phyloP scores from a whole-genome alignment of 169 alveolate species.

The Plasmodium falciparum region DNA sequence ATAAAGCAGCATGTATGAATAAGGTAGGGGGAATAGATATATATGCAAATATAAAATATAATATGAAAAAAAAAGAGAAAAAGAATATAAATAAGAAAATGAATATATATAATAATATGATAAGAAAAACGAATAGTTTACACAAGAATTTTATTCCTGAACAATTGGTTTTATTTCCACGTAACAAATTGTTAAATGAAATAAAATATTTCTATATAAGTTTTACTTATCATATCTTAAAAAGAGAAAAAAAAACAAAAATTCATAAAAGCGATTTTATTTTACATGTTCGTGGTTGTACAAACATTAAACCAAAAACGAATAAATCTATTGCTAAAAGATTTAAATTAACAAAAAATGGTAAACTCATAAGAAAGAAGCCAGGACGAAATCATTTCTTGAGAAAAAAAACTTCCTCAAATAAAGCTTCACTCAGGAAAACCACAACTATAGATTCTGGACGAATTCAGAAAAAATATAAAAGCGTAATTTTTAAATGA shows the following conservation, averaged over 20 bases:
- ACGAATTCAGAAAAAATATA: slow-evolving; percentile 36
- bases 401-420: slow-evolving; percentile 63
- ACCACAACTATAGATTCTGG: slow-evolving; percentile 48
- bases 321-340: slow-evolving; percentile 88
- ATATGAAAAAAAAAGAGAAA: neutral
- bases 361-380: slow-evolving; percentile 86
- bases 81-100: neutral
- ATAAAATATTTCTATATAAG: too few relatives aligned
- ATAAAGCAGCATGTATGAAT: neutral
- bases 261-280: neutral
- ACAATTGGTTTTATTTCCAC: too few relatives aligned
- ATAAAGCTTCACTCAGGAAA: slow-evolving; percentile 46
- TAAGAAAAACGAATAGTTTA: too few relatives aligned
- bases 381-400: slow-evolving; percentile 86
- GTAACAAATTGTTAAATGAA: too few relatives aligned
- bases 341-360: slow-evolving; percentile 88
- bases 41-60: too few relatives aligned
- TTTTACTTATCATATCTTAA: too few relatives aligned
- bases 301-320: slow-evolving; percentile 87
- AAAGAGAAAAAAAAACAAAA: neutral
- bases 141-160: too few relatives aligned
- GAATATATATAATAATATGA: neutral
- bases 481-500: slow-evolving; percentile 55
- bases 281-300: slow-evolving; percentile 73
- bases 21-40: neutral